phyloP scores from a whole-genome alignment of 2,329 filamentous ascomycete species.

The Beauveria asiatica region DNA sequence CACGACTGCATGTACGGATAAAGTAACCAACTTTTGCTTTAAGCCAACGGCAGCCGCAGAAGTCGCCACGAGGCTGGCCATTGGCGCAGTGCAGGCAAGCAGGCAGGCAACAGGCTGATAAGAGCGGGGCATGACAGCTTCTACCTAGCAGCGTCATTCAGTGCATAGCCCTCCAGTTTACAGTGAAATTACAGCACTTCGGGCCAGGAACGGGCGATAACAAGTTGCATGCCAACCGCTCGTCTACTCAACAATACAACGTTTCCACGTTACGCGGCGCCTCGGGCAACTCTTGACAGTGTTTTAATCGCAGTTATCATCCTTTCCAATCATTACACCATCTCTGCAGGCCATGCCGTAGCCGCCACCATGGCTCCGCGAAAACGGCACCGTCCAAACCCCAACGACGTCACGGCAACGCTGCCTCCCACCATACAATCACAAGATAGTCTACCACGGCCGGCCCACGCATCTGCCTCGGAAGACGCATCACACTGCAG shows the following conservation, averaged over 20 bases:
- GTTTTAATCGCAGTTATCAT: background rate
- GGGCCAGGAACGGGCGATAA: background rate
- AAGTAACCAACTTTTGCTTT: background rate
- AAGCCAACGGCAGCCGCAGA: background rate
- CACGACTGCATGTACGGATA: background rate
- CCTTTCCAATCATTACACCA: background rate
- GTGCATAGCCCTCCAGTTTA: background rate
- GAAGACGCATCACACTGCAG: conserved; percentile 3
- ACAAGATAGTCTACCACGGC: conserved; percentile 9
- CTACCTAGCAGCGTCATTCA: background rate
- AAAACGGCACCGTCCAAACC: conserved; percentile 25
- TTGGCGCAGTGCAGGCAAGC: background rate
- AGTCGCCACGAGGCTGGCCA: background rate
- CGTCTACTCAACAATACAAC: conserved; percentile 1
- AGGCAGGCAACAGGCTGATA: background rate
- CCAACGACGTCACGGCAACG: conserved; percentile 16
- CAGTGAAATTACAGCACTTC: background rate
- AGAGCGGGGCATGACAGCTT: background rate
- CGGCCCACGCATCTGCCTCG: conserved; percentile 13
- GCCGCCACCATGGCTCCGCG: conserved; percentile 22
- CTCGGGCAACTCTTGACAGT: background rate
- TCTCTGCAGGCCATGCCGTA: background rate
- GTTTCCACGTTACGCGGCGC: background rate
- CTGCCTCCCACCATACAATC: conserved; percentile 12
- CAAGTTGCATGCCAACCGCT: conserved; percentile 5